Conservation (phyloP, 2,329 filamentous ascomycete genomes). For the Penicillium sp. region DNA sequence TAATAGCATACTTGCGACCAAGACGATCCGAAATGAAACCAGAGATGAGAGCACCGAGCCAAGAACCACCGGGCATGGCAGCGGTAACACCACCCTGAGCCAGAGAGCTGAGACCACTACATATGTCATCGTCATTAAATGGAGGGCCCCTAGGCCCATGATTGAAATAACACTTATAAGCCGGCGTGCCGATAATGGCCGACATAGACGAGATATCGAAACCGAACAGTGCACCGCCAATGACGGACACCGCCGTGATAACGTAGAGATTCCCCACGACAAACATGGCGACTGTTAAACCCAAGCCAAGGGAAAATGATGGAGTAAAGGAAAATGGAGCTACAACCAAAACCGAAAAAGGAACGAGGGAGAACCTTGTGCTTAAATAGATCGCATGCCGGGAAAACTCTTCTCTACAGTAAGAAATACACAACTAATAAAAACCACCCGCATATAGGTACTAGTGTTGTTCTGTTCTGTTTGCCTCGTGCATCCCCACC, state of each 20-base stretch:
- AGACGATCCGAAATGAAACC: constrained; percentile 54
- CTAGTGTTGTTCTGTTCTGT: neutral
- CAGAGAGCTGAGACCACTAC: constrained; percentile 48
- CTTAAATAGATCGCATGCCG: constrained; percentile 8
- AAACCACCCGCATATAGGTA: neutral
- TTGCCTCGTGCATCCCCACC: neutral
- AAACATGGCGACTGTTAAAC: constrained; percentile 21
- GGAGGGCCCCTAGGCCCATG: constrained; percentile 55
- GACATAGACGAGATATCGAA: constrained; percentile 41
- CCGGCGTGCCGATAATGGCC: constrained; percentile 28
- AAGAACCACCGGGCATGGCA: constrained; percentile 70
- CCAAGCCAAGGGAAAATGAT: neutral
- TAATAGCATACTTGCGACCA: constrained; percentile 53
- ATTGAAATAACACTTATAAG: constrained; percentile 69
- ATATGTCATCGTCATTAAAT: constrained; percentile 49
- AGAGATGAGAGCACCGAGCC: constrained; percentile 59
- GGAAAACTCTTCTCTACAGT: constrained; percentile 2
- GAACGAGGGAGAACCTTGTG: neutral
- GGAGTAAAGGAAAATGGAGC: neutral
- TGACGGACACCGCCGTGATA: constrained; percentile 54
- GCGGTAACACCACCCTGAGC: constrained; percentile 68
- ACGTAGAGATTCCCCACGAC: constrained; percentile 56
- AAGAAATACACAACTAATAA: neutral
- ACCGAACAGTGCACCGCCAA: constrained; percentile 34
- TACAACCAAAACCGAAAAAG: neutral